Percentiles rank a stretch among this genome's conserved stretches.
phyloP scores from a whole-genome alignment of 371 early-diverging fungal species.

The Rhizoclosmatium hyalinum region DNA sequence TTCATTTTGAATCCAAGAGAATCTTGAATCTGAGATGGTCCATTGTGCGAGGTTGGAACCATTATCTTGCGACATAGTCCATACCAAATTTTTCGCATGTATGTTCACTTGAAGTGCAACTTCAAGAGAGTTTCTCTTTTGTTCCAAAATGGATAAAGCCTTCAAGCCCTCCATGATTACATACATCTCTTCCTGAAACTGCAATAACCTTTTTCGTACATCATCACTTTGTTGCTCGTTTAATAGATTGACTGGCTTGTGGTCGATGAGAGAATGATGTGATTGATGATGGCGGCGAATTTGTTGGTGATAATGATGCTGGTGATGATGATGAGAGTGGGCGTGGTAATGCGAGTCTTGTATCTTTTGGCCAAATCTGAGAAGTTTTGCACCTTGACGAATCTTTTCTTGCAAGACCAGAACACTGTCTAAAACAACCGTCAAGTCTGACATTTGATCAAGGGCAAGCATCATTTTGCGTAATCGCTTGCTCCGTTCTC shows the following conservation, averaged over 20 bases:
- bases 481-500: conserved; percentile 72
- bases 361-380: conserved; percentile 37
- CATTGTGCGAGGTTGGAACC: conserved; percentile 64
- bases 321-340: neutral
- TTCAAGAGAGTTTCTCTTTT: conserved; percentile 54
- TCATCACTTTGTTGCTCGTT: conserved; percentile 1
- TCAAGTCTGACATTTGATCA: conserved; percentile 51
- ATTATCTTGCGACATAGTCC: conserved; percentile 63
- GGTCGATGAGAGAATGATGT: neutral
- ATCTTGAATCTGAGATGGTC: conserved; percentile 57
- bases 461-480: conserved; percentile 78
- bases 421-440: conserved; percentile 62
- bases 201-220: conserved; percentile 36
- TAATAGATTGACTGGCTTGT: neutral
- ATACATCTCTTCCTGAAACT: conserved; percentile 70
- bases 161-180: conserved; percentile 76
- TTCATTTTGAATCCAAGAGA: conserved; percentile 61
- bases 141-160: conserved; percentile 52
- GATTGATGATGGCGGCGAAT: neutral
- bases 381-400: conserved; percentile 42
- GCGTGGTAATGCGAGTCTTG: neutral
- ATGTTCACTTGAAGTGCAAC: conserved; percentile 42
- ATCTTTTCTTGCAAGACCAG: conserved; percentile 73
- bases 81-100: conserved; percentile 57
- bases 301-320: neutral